Base-by-base conservation (phyloP, 2,329 filamentous ascomycete genomes). In the Phaeosphaeria sp. region DNA sequence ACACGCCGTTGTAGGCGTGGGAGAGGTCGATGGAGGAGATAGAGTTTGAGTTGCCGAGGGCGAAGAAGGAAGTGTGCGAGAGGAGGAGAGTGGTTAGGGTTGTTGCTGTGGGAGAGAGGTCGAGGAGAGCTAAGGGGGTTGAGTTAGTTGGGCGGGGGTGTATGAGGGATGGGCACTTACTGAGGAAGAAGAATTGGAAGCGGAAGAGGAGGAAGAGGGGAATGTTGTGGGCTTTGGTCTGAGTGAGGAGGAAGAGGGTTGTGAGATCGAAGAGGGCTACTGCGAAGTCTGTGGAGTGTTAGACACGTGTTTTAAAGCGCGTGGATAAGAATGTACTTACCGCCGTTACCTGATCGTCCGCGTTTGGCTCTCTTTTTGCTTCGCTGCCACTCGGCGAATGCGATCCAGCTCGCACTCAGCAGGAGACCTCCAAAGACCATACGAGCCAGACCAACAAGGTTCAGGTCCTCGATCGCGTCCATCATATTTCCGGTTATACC, bases 1-100 rank as follows among this genome's bases (percentile, higher is more conserved):
- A 85, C 39, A 99, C 84, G 61, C 95, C 95, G 70, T 99, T 99
- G 79, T 99, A 99, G 0, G 93, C 93, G 72, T 90, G 96, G 6
- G 92, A 96, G 20, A 99, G 85, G 72, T 98, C 93, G 68, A 99
- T 87, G n/a, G 91, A 94, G 13, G 93, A 96, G 65, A 99, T 97
- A 42, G 95, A 90, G 75, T 99, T 99, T 47, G 91, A 92, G 73
- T 93, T 93, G 22, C 93, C 95, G 62, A 92, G 87, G 27, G 92
- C 90, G 74, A 98, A 99, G 83, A 97, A 99, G 51, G 90, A 89
- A 36, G 87, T 82, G 78, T 93, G 89, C 65, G 96, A 90, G 42
- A 96, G 81, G 33, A 98, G 85, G 33, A 97, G 81, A 9, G 86
- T 87, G 0, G 90, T 89, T 10, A 88, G 85, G 4, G 89, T 89